Conservation (phyloP, 306 rosid genomes). For the Heteromeles arbutifolia region DNA sequence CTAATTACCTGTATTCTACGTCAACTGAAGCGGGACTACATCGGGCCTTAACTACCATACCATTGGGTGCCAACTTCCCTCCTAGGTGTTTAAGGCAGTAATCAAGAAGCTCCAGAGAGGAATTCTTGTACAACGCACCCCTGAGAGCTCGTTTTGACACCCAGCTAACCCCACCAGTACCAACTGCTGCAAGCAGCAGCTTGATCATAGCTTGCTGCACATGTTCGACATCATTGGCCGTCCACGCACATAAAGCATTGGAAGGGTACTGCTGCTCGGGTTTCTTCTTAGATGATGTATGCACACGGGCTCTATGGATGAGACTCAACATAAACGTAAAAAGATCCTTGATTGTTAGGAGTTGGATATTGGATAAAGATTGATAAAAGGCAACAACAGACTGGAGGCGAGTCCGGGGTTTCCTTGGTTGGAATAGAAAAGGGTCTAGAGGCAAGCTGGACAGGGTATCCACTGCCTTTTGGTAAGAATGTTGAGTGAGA, state of each 20-base stretch:
- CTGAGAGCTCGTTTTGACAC: conserved; percentile 46
- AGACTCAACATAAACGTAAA: conserved; percentile 39
- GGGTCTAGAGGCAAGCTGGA: conserved; percentile 35
- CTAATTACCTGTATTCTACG: conserved; percentile 53
- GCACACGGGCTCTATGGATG: conserved; percentile 2
- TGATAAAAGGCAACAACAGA: conserved; percentile 51
- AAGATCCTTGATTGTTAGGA: conserved; percentile 49
- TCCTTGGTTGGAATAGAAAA: conserved; percentile 38
- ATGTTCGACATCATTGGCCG: conserved; percentile 41
- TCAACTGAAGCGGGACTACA: conserved; percentile 42
- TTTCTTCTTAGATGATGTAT: conserved; percentile 2
- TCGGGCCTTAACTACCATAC: conserved; percentile 36
- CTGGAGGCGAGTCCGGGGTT: conserved; percentile 35
- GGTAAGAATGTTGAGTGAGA: conserved; percentile 48
- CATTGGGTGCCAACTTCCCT: conserved; percentile 42
- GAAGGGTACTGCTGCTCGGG: conserved; percentile 9
- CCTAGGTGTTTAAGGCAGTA: conserved; percentile 49
- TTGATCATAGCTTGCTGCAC: conserved; percentile 49
- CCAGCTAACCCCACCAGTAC: conserved; percentile 31
- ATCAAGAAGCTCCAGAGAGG: conserved; percentile 57
- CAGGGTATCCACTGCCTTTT: conserved; percentile 38
- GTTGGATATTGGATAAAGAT: conserved; percentile 38
- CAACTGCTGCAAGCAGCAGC: conserved; percentile 41
- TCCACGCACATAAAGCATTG: conserved; percentile 42
- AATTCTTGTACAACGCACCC: conserved; percentile 39